Conservation (phyloP, 1,284 basidiomycete genomes). For the Marasmius sp. region DNA sequence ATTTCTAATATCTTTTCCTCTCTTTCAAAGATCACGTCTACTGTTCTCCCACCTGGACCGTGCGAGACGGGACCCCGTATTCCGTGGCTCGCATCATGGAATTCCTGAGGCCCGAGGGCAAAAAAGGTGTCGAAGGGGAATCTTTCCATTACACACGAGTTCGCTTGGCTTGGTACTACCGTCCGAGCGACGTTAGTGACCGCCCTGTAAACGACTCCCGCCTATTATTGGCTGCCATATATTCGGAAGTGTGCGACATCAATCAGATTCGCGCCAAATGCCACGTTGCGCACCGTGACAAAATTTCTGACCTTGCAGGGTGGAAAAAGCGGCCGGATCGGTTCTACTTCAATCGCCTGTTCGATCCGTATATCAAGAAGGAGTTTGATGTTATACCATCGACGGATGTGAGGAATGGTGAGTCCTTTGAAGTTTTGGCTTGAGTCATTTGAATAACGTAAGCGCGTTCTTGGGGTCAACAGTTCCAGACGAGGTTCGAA, state of each 20-base stretch:
- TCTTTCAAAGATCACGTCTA: constrained; percentile 85
- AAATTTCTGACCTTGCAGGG: constrained; percentile 89
- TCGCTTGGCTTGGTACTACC: constrained; percentile 91
- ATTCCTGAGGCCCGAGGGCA: constrained; percentile 68
- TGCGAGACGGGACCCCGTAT: constrained; percentile 90
- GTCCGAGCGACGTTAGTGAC: constrained; percentile 86
- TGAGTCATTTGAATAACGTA: constrained; percentile 15
- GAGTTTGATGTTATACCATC: constrained; percentile 96
- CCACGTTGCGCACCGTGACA: constrained; percentile 91
- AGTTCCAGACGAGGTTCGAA: constrained; percentile 83
- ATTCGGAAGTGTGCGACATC: constrained; percentile 92
- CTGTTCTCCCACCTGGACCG: constrained; percentile 87
- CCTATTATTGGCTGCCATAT: constrained; percentile 90
- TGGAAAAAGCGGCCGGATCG: constrained; percentile 95
- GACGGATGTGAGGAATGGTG: constrained; percentile 86
- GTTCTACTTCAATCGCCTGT: constrained; percentile 93
- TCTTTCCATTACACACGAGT: constrained; percentile 76
- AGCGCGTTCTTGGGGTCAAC: not conserved
- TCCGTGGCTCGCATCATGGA: constrained; percentile 95
- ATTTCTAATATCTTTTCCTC: constrained; percentile 20
- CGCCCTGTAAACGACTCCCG: constrained; percentile 85
- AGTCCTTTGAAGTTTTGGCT: constrained; percentile 34
- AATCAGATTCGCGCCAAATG: constrained; percentile 90
- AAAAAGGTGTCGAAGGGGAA: constrained; percentile 39
- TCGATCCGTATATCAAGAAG: constrained; percentile 97